A percentile compares a stretch with the other conserved stretches of the same genome.
These are phyloP conservation scores for Oxyria digyna DNA, from an alignment of 148 eudicot genomes.

Conservation along the genomic window DNA sequence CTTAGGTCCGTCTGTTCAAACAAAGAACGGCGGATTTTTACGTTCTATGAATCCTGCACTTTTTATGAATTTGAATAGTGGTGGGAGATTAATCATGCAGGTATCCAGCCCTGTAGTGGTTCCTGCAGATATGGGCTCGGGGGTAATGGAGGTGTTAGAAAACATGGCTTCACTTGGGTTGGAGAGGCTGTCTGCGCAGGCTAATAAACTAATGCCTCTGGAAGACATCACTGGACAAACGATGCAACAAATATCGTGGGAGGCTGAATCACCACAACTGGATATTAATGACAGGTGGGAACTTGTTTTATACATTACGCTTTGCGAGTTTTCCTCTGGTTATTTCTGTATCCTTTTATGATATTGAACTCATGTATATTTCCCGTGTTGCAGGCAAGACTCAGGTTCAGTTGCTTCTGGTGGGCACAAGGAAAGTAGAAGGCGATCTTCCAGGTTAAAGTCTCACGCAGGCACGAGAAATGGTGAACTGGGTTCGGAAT, in stretches of 20 bases:
- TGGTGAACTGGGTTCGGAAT: conserved; percentile 43
- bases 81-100: conserved; percentile 61
- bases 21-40: conserved; percentile 42
- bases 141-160: conserved; percentile 35
- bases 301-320: not conserved
- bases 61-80: conserved; percentile 41
- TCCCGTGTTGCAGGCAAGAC: conserved; percentile 42
- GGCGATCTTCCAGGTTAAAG: conserved; percentile 23
- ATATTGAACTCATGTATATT: not conserved
- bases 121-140: conserved; percentile 52
- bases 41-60: conserved; percentile 55
- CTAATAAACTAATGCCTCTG: conserved; percentile 50
- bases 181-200: conserved; percentile 45
- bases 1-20: conserved; percentile 43
- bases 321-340: not conserved
- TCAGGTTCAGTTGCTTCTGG: conserved; percentile 13
- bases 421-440: conserved; percentile 23
- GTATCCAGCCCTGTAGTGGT: conserved; percentile 54
- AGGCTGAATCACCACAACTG: conserved; percentile 21
- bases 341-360: not conserved
- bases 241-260: conserved; percentile 38
- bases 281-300: conserved; percentile 29
- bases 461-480: conserved; percentile 20
- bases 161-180: conserved; percentile 46
- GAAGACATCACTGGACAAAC: conserved; percentile 52